Base-by-base conservation (phyloP, 768 basidiomycete genomes). In the Pholiota molesta region DNA sequence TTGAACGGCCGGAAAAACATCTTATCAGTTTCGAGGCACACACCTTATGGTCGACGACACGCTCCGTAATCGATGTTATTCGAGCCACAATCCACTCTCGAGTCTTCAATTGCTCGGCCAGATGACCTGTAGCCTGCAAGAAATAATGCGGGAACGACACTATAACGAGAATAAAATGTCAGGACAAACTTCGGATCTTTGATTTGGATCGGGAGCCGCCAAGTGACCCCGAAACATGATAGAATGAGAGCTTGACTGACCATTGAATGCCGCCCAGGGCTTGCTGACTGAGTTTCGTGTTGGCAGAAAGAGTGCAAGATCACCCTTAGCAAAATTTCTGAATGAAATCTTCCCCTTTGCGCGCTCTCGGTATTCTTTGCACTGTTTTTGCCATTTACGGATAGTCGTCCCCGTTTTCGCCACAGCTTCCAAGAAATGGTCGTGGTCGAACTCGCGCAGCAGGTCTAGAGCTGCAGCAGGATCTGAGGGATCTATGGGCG, bases 91-190 rank as follows among this genome's bases (percentile, higher is more conserved):
- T 93, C 94, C 94, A 98, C 76, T 98, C 97, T 35, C 95, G 82
- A 14, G 87, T 88, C 78, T 92, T 92, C 62, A 97, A 79, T 72
- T 95, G 93, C 68, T 97, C 95, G 21, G 88, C 92, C 51, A 98
- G 81, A 66, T 90, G 88, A 1, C 89, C 91, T 1, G 89, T 91
- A 5, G 94, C 91, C 72, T 94, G 87, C 37, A 99, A 84, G 79
- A 99, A 99, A 75, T 98, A 96, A 75, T 99, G 97, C 52, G 97
- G 97, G 76, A 96, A 97, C 11, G 92, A 95, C 9, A 98, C 95
- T 95, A 54, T 39, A 73, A 57, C 40, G 57, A 45, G 59, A 56
- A 65, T 49, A 14, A 42, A 66, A 60, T 29, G 55, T 71, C 63
- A 73, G 76, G 74, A 71, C 68, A 75, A 78, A 73, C 66, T 58